These are phyloP conservation scores for Medicago lupulina DNA, from an alignment of 306 rosid genomes.

Conservation along the genomic window DNA sequence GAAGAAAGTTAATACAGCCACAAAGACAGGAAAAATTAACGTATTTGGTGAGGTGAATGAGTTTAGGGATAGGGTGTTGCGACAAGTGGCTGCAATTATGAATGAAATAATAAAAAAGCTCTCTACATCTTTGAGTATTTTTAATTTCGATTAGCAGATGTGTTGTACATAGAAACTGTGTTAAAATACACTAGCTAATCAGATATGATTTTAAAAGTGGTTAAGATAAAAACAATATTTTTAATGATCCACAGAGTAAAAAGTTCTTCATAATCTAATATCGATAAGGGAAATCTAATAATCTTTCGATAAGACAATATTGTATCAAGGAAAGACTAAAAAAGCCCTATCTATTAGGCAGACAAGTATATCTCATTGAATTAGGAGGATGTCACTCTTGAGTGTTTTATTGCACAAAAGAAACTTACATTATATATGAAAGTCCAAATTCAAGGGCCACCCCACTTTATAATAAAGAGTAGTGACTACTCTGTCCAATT, in stretches of 20 bases:
- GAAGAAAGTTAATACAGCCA: too few relatives aligned
- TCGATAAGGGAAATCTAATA: slow-evolving; percentile 24
- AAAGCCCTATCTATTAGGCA: neutral
- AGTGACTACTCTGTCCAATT: slow-evolving; percentile 28
- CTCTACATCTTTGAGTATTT: slow-evolving; percentile 26
- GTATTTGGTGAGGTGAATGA: neutral
- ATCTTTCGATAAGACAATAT: slow-evolving; percentile 20
- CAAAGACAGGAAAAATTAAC: slow-evolving; percentile 28
- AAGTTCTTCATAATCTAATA: neutral
- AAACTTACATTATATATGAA: slow-evolving; percentile 22
- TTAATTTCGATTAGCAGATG: slow-evolving; percentile 12
- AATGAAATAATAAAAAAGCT: slow-evolving; percentile 34
- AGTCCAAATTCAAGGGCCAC: slow-evolving; percentile 35
- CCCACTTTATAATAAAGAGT: neutral
- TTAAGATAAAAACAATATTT: too few relatives aligned
- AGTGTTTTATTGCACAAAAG: slow-evolving; percentile 30
- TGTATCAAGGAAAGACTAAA: neutral
- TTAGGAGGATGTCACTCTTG: slow-evolving; percentile 26
- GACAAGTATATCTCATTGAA: slow-evolving; percentile 1
- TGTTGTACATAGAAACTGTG: neutral
- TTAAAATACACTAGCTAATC: too few relatives aligned
- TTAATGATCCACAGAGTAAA: too few relatives aligned
- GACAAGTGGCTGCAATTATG: slow-evolving; percentile 48
- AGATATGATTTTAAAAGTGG: too few relatives aligned
- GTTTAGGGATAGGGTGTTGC: neutral